Percentiles rank a stretch among this genome's conserved stretches.
These are phyloP conservation scores for Pseudocercospora musae DNA, from an alignment of 2,329 filamentous ascomycete species.

Conservation along the genomic window DNA sequence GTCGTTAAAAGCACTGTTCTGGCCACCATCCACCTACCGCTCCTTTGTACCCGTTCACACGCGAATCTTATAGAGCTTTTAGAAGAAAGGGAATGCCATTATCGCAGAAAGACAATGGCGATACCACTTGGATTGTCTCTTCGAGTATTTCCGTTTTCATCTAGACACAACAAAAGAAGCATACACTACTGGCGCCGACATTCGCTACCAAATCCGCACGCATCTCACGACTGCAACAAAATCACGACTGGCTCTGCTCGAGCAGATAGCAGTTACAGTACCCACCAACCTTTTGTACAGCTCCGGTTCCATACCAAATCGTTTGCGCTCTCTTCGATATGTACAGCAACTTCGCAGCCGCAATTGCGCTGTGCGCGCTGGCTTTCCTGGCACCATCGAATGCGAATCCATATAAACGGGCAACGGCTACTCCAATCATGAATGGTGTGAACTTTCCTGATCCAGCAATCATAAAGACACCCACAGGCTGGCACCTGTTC, in stretches of 20 bases:
- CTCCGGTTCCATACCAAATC: neutral
- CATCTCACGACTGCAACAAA: neutral
- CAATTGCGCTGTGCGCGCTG: slow-evolving; percentile 9
- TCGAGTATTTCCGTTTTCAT: neutral
- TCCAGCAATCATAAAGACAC: slow-evolving; percentile 34
- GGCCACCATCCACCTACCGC: neutral
- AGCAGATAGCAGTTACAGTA: neutral
- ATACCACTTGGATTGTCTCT: neutral
- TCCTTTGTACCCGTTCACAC: neutral
- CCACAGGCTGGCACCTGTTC: slow-evolving; percentile 39
- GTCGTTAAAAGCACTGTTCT: neutral
- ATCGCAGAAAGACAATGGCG: neutral
- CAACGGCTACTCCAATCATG: slow-evolving; percentile 22
- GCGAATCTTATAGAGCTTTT: neutral
- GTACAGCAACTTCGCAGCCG: slow-evolving; percentile 9
- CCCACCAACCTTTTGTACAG: neutral
- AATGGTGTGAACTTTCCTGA: slow-evolving; percentile 48
- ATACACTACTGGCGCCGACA: neutral
- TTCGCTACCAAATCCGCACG: neutral
- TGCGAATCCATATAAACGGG: slow-evolving; percentile 10
- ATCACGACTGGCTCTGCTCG: neutral
- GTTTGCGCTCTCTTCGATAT: neutral
- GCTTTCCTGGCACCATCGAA: neutral
- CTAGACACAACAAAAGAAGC: neutral
- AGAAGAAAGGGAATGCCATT: neutral